Conservation (phyloP, 2,329 filamentous ascomycete genomes). For the Trichoderma citrinoviride region DNA sequence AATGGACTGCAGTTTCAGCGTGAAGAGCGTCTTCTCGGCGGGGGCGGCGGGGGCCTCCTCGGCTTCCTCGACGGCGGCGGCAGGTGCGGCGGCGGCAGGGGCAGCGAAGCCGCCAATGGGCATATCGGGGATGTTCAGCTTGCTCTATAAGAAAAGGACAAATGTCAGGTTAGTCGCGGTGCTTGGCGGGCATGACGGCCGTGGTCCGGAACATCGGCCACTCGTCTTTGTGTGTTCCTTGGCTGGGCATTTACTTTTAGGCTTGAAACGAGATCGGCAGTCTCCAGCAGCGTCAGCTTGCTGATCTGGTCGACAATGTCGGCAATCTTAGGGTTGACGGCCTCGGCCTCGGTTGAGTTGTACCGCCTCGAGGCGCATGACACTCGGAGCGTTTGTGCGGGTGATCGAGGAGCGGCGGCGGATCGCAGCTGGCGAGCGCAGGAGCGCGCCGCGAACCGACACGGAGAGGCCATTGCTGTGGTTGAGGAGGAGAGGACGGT, state of each 20-base stretch:
- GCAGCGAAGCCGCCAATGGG: conserved; percentile 88
- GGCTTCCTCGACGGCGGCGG: conserved; percentile 70
- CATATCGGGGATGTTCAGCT: conserved; percentile 96
- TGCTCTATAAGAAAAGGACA: conserved; percentile 56
- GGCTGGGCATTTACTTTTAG: conserved; percentile 69
- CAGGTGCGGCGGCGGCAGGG: conserved; percentile 55
- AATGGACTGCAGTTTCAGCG: conserved; percentile 87
- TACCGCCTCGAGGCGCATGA: conserved; percentile 65
- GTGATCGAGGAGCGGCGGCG: conserved; percentile 45
- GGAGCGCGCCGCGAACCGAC: conserved; percentile 62
- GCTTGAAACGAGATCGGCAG: conserved; percentile 88
- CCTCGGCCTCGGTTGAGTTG: conserved; percentile 75
- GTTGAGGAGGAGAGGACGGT: conserved; percentile 28
- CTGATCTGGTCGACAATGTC: conserved; percentile 98
- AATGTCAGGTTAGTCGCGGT: not conserved
- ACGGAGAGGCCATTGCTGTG: conserved; percentile 59
- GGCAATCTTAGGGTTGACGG: conserved; percentile 83
- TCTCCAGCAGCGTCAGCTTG: conserved; percentile 95
- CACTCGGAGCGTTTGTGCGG: conserved; percentile 48
- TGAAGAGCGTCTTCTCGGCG: conserved; percentile 97
- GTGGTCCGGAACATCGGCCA: not conserved
- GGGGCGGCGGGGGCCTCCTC: conserved; percentile 85
- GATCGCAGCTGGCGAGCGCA: conserved; percentile 62
- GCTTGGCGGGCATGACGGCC: conserved; percentile 6
- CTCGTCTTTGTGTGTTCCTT: conserved; percentile 26